Evolutionary conservation across 176 grass and related monocot species (phyloP).

Genomic region (Puccinellia tenuiflora): DNA sequence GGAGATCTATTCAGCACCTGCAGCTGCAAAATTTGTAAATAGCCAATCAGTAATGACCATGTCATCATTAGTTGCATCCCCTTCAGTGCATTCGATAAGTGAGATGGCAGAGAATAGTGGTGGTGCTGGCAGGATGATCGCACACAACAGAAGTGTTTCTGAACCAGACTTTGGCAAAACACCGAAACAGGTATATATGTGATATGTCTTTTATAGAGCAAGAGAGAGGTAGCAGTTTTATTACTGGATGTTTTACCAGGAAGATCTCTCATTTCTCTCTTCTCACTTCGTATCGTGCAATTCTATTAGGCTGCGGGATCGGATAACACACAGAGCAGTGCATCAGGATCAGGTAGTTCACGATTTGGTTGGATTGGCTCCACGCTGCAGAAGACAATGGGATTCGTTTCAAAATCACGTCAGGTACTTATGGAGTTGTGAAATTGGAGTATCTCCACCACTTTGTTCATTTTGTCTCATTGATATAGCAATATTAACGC

Average conservation of each 20-base stretch:
- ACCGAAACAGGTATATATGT: slow-evolving; percentile 60
- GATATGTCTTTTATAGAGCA: not conserved
- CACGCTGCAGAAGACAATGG: slow-evolving; percentile 79
- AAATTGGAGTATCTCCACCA: not conserved
- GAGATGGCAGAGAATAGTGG: slow-evolving; percentile 47
- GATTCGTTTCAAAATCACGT: slow-evolving; percentile 65
- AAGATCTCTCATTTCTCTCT: not conserved
- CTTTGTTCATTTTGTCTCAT: not conserved
- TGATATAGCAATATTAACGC: not conserved
- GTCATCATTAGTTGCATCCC: slow-evolving; percentile 66
- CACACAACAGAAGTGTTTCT: slow-evolving; percentile 88
- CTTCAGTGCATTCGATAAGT: slow-evolving; percentile 71
- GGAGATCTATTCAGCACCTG: slow-evolving; percentile 40
- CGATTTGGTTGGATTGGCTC: slow-evolving; percentile 81
- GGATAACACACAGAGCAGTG: slow-evolving; percentile 42
- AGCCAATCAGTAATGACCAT: slow-evolving; percentile 79
- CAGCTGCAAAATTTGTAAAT: slow-evolving; percentile 62
- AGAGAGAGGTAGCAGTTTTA: not conserved
- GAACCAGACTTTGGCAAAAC: slow-evolving; percentile 91
- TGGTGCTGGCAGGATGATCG: slow-evolving; percentile 47
- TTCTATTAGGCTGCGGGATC: slow-evolving; percentile 47
- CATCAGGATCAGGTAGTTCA: slow-evolving; percentile 48
- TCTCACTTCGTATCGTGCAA: slow-evolving; percentile 17
- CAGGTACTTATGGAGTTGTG: slow-evolving; percentile 55
- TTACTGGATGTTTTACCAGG: not conserved